Base-by-base conservation (phyloP, 2,329 filamentous ascomycete genomes). In the Pezicula neosporulosa region DNA sequence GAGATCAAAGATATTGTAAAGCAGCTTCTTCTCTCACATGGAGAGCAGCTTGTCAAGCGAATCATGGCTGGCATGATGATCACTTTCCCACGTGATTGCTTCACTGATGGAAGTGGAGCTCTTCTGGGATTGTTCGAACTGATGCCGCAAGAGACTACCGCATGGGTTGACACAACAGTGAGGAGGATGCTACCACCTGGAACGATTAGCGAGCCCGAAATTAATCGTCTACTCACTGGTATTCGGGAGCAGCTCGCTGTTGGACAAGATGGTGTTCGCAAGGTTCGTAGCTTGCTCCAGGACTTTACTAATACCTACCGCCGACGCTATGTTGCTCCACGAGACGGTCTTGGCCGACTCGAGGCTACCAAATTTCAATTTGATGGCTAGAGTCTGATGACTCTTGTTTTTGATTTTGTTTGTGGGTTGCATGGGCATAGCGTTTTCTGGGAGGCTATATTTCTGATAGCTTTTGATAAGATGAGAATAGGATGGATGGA, bases 51-150 rank as follows among this genome's bases (percentile, higher is more conserved):
- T 27, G 86, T 94, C 7, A 93, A 96, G 70, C 88, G 92, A 57
- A 86, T 96, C 52, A 79, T 99, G 74, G 94, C 92, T 1, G 94
- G 94, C 54, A 96, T 99, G 92, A 97, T 99, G 93, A 97, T 97
- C 68, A 95, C 88, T 0, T 99, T 99, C 72, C 95, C 94, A 0
- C 83, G 89, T 41, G 94, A 97, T 68, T 97, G 92, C 72, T 96
- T 97, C 65, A 86, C 92, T 0, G 94, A 99, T 66, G 92, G 91
- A 15, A 96, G 90, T 45, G 92, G 91, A 4, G 90, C 96, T n/a
- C 73, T 99, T 48, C 82, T 99, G 54, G 86, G 87, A 3, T 77
- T 97, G 57, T 96, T 99, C 66, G 87, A 96, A 68, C 75, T 97
- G 38, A 76, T 95, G 65, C 94, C 94, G 0, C 76, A 82, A 49